These are phyloP conservation scores for Aspergillus udagawae DNA, from an alignment of 2,329 filamentous ascomycete species.

Conservation along the genomic window DNA sequence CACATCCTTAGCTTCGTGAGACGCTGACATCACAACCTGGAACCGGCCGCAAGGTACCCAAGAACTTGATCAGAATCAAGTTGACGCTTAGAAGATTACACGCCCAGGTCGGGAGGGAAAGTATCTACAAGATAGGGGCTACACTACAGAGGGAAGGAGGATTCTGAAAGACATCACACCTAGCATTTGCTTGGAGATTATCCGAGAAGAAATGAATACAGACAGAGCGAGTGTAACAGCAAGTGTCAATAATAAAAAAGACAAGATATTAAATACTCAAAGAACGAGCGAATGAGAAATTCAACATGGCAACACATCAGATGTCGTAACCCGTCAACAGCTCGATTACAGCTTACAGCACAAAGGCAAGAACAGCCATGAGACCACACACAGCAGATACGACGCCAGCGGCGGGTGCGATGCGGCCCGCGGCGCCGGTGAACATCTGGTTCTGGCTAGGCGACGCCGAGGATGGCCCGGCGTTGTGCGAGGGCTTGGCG, in stretches of 20 bases:
- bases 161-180: neutral
- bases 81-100: too few species aligned
- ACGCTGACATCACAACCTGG: too few species aligned
- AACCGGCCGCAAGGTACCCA: neutral
- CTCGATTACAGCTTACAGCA: conserved; percentile 26
- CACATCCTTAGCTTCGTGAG: too few species aligned
- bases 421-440: conserved; percentile 18
- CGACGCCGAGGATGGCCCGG: conserved; percentile 35
- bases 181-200: neutral
- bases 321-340: neutral
- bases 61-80: too few species aligned
- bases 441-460: conserved; percentile 32
- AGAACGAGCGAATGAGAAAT: neutral
- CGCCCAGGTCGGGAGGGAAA: too few species aligned
- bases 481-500: conserved; percentile 23
- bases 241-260: neutral
- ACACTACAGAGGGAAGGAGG: neutral
- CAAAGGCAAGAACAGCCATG: conserved; percentile 24
- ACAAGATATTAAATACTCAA: neutral
- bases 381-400: conserved; percentile 21
- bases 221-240: neutral
- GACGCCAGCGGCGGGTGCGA: conserved; percentile 18
- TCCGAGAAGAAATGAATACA: neutral
- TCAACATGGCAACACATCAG: neutral
- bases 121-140: neutral